Evolutionary conservation across 2,329 filamentous ascomycete genomes (phyloP), one percentile per base, ranked within the genome.

Genomic region (Aureobasidium zeae): DNA sequence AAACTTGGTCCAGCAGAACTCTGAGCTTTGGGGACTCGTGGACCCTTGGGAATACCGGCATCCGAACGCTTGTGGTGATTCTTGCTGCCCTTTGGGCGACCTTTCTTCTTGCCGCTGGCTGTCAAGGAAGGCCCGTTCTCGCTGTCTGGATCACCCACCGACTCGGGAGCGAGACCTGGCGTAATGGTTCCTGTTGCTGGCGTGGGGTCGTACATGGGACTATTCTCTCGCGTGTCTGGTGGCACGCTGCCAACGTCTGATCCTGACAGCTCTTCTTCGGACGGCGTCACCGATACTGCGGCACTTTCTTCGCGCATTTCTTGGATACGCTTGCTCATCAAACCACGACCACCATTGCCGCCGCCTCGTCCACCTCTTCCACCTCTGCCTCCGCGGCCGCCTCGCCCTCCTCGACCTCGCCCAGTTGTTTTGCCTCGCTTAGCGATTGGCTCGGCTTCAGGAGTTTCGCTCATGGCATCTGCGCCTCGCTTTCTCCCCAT

Each of bases 21-120:
- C 21, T 32, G 22, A 21, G 45, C 31, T 45, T 55, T 55, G 13
- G 46, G 48, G 47, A 57, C 57, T 11, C 68, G 56, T 4, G 68
- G 68, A 2, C 68, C 68, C 47, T 71, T 72, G 48, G 70, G 69
- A 45, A 70, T 61, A 2, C 68, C 68, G 22, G 63, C 68, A 48
- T 71, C 69, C 38, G 63, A 66, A 15, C 69, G 58, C 45, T 64
- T 59, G 19, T 63, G 61, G 20, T 62, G 53, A 33, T 70, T 71
- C 54, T 70, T 70, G 48, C 67, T 70, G 0, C 68, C 68, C 3
- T 66, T 65, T 21, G 61, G 61, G 20, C 61, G 49, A 20, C 62
- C 62, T 48, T 62, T 62, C 25, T 57, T 55, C 24, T 48, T 46
- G 16, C 31, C 43, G 13, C 37, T 43, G 5, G 32, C 37, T 10